phyloP scores from a whole-genome alignment of 2,329 filamentous ascomycete genomes.

The Neofusicoccum sp. region DNA sequence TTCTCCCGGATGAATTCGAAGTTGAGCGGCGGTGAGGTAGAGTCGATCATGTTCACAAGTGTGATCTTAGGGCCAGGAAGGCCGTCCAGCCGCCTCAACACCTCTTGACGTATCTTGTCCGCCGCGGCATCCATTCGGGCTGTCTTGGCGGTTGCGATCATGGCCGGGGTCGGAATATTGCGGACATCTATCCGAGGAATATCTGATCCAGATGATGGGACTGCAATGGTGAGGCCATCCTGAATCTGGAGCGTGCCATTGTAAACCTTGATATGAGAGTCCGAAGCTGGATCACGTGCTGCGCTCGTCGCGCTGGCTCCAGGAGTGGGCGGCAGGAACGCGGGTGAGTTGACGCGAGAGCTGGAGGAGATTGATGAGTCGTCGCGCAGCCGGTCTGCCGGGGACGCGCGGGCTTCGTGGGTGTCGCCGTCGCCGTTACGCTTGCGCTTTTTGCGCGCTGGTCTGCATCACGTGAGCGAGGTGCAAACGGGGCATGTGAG shows the following conservation, averaged over 20 bases:
- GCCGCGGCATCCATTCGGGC: constrained; percentile 34
- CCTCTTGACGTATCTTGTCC: constrained; percentile 38
- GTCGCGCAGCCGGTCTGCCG: background rate
- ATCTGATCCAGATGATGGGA: constrained; percentile 20
- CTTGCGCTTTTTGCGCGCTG: constrained; percentile 27
- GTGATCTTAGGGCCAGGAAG: constrained; percentile 47
- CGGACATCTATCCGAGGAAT: constrained; percentile 31
- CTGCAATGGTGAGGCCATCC: constrained; percentile 33
- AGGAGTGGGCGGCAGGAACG: background rate
- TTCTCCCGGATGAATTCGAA: constrained; percentile 69
- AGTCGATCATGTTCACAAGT: constrained; percentile 63
- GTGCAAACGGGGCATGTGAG: background rate
- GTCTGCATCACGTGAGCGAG: constrained; percentile 4
- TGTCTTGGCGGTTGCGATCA: constrained; percentile 31
- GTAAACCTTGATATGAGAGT: constrained; percentile 33
- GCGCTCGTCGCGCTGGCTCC: background rate
- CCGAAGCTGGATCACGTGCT: background rate
- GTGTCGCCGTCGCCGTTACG: constrained; percentile 22
- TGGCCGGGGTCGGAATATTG: constrained; percentile 35
- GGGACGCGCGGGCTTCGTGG: constrained; percentile 18
- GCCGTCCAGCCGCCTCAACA: constrained; percentile 31
- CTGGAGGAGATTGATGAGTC: background rate
- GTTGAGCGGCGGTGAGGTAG: constrained; percentile 53
- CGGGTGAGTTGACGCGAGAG: background rate
- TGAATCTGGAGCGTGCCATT: constrained; percentile 41